Conservation (phyloP, 768 basidiomycete species). For the Hypholoma fasciculare region DNA sequence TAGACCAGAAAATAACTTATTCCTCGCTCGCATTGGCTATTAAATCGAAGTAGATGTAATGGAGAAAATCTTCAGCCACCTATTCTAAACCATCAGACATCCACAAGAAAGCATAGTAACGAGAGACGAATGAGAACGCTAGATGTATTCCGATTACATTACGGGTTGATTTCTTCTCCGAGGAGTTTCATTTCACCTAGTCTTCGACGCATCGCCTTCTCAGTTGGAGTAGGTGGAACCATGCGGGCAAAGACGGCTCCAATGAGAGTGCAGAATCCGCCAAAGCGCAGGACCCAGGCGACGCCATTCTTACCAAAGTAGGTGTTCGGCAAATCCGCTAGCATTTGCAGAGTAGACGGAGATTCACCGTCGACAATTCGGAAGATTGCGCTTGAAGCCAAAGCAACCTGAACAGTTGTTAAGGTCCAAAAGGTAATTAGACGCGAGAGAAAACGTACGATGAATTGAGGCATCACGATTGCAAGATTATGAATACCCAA, state of each 20-base stretch:
- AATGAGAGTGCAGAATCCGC: constrained; percentile 82
- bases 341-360: constrained; percentile 31
- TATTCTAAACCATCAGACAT: not conserved
- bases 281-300: constrained; percentile 92
- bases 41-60: too few relatives aligned
- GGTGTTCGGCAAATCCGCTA: constrained; percentile 47
- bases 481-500: constrained; percentile 95
- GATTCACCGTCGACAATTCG: constrained; percentile 62
- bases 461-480: constrained; percentile 92
- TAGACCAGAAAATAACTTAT: too few relatives aligned
- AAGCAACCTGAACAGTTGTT: constrained; percentile 61
- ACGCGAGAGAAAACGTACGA: constrained; percentile 50
- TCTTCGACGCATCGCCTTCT: constrained; percentile 84
- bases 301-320: constrained; percentile 88
- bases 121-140: not conserved
- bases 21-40: too few relatives aligned
- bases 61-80: too few relatives aligned
- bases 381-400: constrained; percentile 89
- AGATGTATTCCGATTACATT: constrained; percentile 9
- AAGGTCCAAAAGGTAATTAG: constrained; percentile 11
- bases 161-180: constrained; percentile 57
- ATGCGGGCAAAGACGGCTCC: constrained; percentile 79
- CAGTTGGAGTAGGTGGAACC: constrained; percentile 88
- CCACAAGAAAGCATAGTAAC: not conserved
- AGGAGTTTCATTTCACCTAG: constrained; percentile 79